phyloP scores from a whole-genome alignment of 2,329 filamentous ascomycete genomes.

The Pyrenochaeta sp. region DNA sequence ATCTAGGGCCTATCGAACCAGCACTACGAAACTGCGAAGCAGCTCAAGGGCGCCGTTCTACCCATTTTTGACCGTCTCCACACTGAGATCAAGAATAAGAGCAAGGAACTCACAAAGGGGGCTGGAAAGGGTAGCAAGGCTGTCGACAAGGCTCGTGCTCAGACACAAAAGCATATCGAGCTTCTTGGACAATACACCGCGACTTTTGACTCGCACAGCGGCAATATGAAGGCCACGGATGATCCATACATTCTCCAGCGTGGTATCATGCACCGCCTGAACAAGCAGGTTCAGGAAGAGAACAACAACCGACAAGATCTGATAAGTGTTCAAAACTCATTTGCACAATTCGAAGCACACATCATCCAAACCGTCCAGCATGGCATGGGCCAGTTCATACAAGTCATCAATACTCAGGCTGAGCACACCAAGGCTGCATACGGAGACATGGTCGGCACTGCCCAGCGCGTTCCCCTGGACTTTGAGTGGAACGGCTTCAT shows the following conservation, averaged over 20 bases:
- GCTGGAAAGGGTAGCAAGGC: slow-evolving; percentile 86
- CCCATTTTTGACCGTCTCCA: slow-evolving; percentile 91
- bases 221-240: slow-evolving; percentile 72
- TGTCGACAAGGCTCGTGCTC: slow-evolving; percentile 85
- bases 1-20: slow-evolving; percentile 80
- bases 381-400: slow-evolving; percentile 82
- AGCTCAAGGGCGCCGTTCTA: slow-evolving; percentile 82
- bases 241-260: slow-evolving; percentile 90
- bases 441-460: slow-evolving; percentile 78
- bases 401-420: slow-evolving; percentile 78
- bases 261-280: slow-evolving; percentile 80
- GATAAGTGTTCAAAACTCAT: slow-evolving; percentile 88
- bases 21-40: slow-evolving; percentile 90
- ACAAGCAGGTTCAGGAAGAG: slow-evolving; percentile 91
- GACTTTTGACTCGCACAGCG: slow-evolving; percentile 76
- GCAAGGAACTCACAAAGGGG: slow-evolving; percentile 84
- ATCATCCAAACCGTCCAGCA: slow-evolving; percentile 83
- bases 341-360: slow-evolving; percentile 86
- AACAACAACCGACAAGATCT: slow-evolving; percentile 96
- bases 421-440: slow-evolving; percentile 85
- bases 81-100: slow-evolving; percentile 95
- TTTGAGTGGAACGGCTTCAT: slow-evolving; percentile 93
- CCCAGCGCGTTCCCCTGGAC: slow-evolving; percentile 79
- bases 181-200: slow-evolving; percentile 87
- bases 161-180: slow-evolving; percentile 95